Evolutionary conservation across 2,329 filamentous ascomycete species (phyloP), one percentile per base, ranked within the genome.

Genomic region (Neodidymelliopsis sp.): DNA sequence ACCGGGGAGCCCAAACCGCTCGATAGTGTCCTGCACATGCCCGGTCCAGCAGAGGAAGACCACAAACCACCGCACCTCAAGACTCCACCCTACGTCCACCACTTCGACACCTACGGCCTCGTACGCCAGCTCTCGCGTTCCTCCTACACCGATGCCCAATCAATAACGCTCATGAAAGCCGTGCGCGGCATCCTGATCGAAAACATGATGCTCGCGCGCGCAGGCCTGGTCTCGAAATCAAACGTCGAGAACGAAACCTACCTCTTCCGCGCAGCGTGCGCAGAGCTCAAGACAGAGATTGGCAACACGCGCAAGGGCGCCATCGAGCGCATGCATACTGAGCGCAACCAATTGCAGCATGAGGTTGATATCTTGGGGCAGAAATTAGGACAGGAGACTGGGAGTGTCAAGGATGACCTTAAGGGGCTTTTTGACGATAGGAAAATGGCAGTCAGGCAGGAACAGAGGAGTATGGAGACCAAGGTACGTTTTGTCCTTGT

Each of bases 221-320:
- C 85, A 36, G 89, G 86, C 2, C 79, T 97, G 7, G 89, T 97
- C 9, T 91, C 87, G 71, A 97, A 96, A 74, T 91, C 87, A 33
- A 90, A 96, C 64, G 89, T 96, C 27, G 93, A 97, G 69, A 99
- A 97, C 71, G 90, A 97, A 74, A 87, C 87, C 6, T 99, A 99
- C 69, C 81, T 99, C 9, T 99, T 99, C 77, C 84, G 88, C 42
- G 94, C 94, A 2, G 94, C 94, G 2, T 97, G 93, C 71, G 92
- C 89, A 3, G 94, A 99, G 75, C 82, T 99, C 24, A 85, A 86
- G 62, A 92, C 91, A 18, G 94, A 97, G 70, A 85, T 97, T 13
- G 86, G 84, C 57, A 91, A 91, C 54, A 87, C 87, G 44, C 81
- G 91, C 18, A 87, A 88, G 58, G 81, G 85, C 0, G 86, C 90